phyloP scores from a whole-genome alignment of 2,329 filamentous ascomycete genomes.

The Aureobasidium subglaciale region DNA sequence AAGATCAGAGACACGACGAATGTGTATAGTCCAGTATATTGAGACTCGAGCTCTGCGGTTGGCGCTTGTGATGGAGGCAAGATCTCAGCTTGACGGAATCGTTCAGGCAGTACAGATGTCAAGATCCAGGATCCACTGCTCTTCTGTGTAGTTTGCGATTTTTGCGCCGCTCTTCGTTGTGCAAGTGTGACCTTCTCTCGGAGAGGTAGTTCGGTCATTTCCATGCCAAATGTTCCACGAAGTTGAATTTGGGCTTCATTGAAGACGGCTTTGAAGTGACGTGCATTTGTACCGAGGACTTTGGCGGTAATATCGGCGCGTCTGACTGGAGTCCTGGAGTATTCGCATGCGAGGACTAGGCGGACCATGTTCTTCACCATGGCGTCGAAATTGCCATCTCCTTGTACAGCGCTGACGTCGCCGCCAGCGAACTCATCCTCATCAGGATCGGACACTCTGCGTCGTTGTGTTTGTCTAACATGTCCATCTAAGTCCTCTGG shows the following conservation, averaged over 20 bases:
- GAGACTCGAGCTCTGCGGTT: conserved; percentile 61
- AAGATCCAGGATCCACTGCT: conserved; percentile 57
- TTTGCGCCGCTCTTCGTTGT: conserved; percentile 63
- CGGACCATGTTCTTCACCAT: conserved; percentile 57
- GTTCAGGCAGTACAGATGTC: conserved; percentile 60
- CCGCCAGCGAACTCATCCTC: conserved; percentile 16
- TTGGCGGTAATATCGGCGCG: conserved; percentile 52
- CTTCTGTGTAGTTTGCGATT: conserved; percentile 33
- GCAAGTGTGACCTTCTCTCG: conserved; percentile 74
- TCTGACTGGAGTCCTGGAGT: conserved; percentile 51
- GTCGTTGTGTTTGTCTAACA: conserved; percentile 26
- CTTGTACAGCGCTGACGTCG: conserved; percentile 22
- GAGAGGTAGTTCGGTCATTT: conserved; percentile 73
- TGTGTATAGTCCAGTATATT: conserved; percentile 75
- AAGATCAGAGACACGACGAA: conserved; percentile 70
- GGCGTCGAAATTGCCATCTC: conserved; percentile 29
- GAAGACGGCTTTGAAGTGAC: conserved; percentile 72
- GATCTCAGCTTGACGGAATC: conserved; percentile 59
- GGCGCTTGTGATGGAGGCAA: conserved; percentile 61
- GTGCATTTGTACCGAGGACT: conserved; percentile 62
- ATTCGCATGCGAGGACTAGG: conserved; percentile 54
- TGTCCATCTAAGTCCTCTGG: conserved; percentile 21
- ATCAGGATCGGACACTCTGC: conserved; percentile 17
- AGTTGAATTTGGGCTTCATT: conserved; percentile 67
- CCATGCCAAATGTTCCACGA: conserved; percentile 76